These are phyloP conservation scores for Exophiala phaeomuriformis DNA, from an alignment of 2,329 filamentous ascomycete genomes.

Conservation along the genomic window DNA sequence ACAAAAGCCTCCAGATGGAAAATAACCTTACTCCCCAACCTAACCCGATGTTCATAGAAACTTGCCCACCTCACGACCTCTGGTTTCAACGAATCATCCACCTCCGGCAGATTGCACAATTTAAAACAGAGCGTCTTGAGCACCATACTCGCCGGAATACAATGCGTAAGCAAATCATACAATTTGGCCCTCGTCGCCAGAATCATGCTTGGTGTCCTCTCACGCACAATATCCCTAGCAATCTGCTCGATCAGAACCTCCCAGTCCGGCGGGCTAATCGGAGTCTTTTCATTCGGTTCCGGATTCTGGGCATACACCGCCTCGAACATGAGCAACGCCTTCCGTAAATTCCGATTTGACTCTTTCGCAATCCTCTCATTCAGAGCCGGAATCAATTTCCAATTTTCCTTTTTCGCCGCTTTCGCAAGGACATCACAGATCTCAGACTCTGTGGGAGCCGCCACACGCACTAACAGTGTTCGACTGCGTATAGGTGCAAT, in stretches of 20 bases:
- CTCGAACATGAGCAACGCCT: conserved; percentile 92
- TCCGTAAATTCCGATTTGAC: conserved; percentile 81
- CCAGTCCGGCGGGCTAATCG: conserved; percentile 94
- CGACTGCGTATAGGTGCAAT: conserved; percentile 95
- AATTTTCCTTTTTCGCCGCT: conserved; percentile 73
- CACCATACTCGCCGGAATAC: conserved; percentile 89
- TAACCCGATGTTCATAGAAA: conserved; percentile 93
- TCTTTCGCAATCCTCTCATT: conserved; percentile 82
- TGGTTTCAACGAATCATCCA: conserved; percentile 82
- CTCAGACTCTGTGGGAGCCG: conserved; percentile 76
- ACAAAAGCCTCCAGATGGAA: conserved; percentile 98
- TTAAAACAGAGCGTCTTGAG: conserved; percentile 94
- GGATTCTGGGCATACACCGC: conserved; percentile 91
- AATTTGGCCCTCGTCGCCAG: conserved; percentile 83
- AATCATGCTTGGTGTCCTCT: conserved; percentile 84
- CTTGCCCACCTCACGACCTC: conserved; percentile 94
- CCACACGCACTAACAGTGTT: conserved; percentile 83
- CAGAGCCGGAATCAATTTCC: conserved; percentile 66
- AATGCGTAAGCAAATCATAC: conserved; percentile 96
- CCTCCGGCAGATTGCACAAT: conserved; percentile 60
- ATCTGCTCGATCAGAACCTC: conserved; percentile 83
- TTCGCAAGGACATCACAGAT: conserved; percentile 67
- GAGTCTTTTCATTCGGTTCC: conserved; percentile 56
- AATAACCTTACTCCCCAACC: conserved; percentile 86
- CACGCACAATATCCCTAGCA: conserved; percentile 86